Conservation (phyloP, 768 basidiomycete genomes). For the Mrakia frigida region DNA sequence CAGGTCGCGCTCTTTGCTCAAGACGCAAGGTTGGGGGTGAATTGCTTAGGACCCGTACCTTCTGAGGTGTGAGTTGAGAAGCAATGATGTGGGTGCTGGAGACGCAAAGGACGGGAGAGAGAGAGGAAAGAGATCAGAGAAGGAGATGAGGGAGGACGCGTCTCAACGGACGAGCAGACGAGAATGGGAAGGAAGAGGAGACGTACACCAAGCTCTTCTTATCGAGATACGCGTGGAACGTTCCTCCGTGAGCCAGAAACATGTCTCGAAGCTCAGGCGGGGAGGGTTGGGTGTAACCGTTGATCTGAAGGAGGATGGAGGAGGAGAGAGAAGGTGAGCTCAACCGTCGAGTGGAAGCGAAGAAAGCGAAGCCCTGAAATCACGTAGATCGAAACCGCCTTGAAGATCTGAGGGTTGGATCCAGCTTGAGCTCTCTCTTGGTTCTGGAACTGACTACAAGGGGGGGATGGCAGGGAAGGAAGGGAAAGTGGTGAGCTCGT, state of each 20-base stretch:
- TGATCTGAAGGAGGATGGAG: constrained; percentile 55
- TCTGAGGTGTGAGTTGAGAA: constrained; percentile 80
- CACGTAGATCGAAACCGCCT: constrained; percentile 75
- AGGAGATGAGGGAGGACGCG: constrained; percentile 1
- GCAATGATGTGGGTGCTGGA: constrained; percentile 81
- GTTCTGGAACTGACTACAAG: constrained; percentile 43
- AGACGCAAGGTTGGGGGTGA: too few relatives aligned
- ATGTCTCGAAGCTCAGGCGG: constrained; percentile 75
- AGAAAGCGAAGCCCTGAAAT: constrained; percentile 38
- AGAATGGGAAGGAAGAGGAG: not conserved
- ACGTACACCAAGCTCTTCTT: constrained; percentile 67
- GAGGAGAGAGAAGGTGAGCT: not conserved
- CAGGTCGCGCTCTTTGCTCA: too few relatives aligned
- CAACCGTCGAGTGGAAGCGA: not conserved
- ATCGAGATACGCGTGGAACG: constrained; percentile 76
- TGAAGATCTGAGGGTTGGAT: constrained; percentile 56
- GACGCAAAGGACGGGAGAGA: not conserved
- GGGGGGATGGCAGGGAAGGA: not conserved
- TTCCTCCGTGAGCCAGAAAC: constrained; percentile 75
- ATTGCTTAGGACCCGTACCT: constrained; percentile 48
- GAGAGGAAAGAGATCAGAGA: not conserved
- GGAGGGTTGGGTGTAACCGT: constrained; percentile 82
- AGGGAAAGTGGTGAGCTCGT: not conserved
- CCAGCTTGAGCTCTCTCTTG: constrained; percentile 39
- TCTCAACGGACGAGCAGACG: not conserved